phyloP scores from a whole-genome alignment of 345 rosid species.

The Eucalyptus sideroxylon region DNA sequence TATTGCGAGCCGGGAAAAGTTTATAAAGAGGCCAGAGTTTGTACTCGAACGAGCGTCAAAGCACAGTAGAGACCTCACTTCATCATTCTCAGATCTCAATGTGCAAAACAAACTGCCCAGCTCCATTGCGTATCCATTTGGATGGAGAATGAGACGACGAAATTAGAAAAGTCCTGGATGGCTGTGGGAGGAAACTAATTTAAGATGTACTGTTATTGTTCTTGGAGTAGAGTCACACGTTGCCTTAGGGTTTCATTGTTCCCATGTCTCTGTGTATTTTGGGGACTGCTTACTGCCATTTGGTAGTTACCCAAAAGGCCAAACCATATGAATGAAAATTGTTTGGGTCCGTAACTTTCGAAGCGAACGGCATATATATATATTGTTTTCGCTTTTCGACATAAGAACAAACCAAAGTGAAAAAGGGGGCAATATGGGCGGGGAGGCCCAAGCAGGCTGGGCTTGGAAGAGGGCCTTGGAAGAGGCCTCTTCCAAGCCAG shows the following conservation, averaged over 20 bases:
- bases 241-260: background rate
- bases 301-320: background rate
- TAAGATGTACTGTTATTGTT: background rate
- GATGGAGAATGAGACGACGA: background rate
- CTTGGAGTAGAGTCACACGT: background rate
- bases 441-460: background rate
- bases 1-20: constrained; percentile 50
- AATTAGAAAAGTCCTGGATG: background rate
- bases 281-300: background rate
- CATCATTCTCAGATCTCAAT: background rate
- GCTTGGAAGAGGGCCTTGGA: background rate
- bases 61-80: background rate
- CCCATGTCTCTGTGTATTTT: background rate
- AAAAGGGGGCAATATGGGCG: background rate
- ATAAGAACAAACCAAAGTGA: background rate
- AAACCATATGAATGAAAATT: background rate
- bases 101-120: background rate
- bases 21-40: constrained; percentile 47
- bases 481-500: background rate
- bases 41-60: constrained; percentile 1
- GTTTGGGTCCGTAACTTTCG: background rate
- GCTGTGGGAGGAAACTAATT: background rate
- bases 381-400: background rate
- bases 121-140: background rate
- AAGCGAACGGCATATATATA: background rate